Percentiles rank a stretch among this genome's conserved stretches.
These are phyloP conservation scores for Iodosphaeria phyllophila DNA, from an alignment of 2,329 filamentous ascomycete genomes.

Conservation along the genomic window DNA sequence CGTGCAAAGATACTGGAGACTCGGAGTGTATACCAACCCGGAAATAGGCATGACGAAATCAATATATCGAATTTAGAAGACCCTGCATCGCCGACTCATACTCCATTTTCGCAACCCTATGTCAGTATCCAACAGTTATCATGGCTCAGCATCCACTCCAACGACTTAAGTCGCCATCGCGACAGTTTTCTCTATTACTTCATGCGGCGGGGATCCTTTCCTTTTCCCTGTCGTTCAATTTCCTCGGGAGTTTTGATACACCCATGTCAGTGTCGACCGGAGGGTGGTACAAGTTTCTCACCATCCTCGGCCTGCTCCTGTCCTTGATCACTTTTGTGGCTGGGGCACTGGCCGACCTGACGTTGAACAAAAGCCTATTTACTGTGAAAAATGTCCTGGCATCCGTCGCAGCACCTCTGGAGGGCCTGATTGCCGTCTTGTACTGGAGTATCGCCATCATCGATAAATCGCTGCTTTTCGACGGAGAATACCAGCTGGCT, in stretches of 20 bases:
- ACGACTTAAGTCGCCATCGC: constrained; percentile 44
- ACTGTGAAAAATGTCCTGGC: constrained; percentile 47
- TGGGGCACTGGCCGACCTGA: constrained; percentile 46
- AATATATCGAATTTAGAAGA: too few species aligned
- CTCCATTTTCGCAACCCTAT: too few species aligned
- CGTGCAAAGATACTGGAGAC: too few species aligned
- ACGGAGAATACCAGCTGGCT: constrained; percentile 34
- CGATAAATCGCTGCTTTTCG: constrained; percentile 31
- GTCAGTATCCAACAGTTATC: too few species aligned
- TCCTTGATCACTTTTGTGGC: constrained; percentile 40
- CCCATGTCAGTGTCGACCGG: constrained; percentile 41
- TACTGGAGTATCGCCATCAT: constrained; percentile 53
- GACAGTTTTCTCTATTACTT: constrained; percentile 39
- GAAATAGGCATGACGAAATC: too few species aligned
- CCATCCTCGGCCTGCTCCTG: constrained; percentile 50
- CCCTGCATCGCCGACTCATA: too few species aligned
- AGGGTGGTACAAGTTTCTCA: constrained; percentile 53
- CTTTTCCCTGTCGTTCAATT: constrained; percentile 33
- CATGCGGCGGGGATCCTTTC: constrained; percentile 36
- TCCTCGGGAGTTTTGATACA: constrained; percentile 28
- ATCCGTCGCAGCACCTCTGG: constrained; percentile 47
- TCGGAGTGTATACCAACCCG: too few species aligned
- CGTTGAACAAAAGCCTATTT: constrained; percentile 38
- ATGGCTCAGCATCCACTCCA: constrained; percentile 43
- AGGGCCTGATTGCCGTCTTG: constrained; percentile 50